A percentile compares a stretch with the other conserved stretches of the same genome.
Evolutionary conservation across 805 yeast genomes (phyloP).

Genomic region (Saccharomycopsis vini): DNA sequence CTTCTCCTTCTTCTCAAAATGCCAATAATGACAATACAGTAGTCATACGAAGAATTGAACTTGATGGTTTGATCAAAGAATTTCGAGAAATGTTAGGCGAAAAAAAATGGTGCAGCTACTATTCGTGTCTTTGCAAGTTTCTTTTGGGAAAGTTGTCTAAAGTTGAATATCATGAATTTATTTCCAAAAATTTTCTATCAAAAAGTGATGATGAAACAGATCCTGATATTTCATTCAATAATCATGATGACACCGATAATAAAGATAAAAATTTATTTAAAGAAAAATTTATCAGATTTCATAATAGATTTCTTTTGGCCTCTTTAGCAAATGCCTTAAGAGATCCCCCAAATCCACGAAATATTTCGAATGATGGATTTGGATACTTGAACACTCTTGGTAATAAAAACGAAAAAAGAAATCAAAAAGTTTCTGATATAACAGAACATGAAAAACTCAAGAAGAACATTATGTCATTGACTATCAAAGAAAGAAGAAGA

Average conservation of each 20-base stretch:
- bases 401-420: conserved; percentile 42
- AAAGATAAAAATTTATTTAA: conserved; percentile 20
- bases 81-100: conserved; percentile 66
- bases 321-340: conserved; percentile 77
- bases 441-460: conserved; percentile 76
- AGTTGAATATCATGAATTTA: conserved; percentile 41
- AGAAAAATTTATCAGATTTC: conserved; percentile 46
- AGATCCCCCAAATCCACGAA: conserved; percentile 43
- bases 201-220: conserved; percentile 3
- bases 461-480: conserved; percentile 76
- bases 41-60: conserved; percentile 38
- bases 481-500: conserved; percentile 76
- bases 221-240: neutral
- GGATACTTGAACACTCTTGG: conserved; percentile 37
- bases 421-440: conserved; percentile 28
- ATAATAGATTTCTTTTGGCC: conserved; percentile 74
- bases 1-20: neutral
- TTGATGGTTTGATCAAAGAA: conserved; percentile 60
- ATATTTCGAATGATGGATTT: conserved; percentile 28
- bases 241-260: too few relatives aligned
- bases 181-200: conserved; percentile 4
- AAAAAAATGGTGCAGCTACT: conserved; percentile 74
- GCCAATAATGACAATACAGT: neutral
- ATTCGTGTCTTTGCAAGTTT: conserved; percentile 67
- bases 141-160: conserved; percentile 74